Evolutionary conservation across 1,284 basidiomycete species (phyloP), one percentile per base, ranked within the genome.

Genomic region (Cutaneotrichosporon arboriforme): DNA sequence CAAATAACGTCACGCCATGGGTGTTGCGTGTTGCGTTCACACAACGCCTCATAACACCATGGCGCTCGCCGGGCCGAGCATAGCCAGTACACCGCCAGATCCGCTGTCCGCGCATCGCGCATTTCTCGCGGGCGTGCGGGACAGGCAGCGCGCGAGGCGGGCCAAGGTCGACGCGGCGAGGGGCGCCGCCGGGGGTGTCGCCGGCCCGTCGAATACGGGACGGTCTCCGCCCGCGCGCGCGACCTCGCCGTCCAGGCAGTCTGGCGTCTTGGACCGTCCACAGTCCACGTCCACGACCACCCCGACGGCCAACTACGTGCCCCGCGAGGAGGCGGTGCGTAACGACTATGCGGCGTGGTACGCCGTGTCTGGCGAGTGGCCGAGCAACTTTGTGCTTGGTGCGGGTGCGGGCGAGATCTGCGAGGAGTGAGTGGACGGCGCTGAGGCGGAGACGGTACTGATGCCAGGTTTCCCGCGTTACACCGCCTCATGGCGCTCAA

Each of bases 341-440:
- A 97, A 96, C 69, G 92, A 97, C 76, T 94, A 96, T 68, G 89
- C 87, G 1, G 85, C 88, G 72, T 79, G 86, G 63, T 97, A 94
- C 72, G 89, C 93, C 39, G 85, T 89, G 60, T 82, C 86, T 2
- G 91, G 91, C 8, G 85, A 89, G 61, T 89, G 89, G 83, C 89
- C 90, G 2, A 89, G 92, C 72, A 85, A 94, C 67, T 89, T 85
- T 82, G 87, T 97, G 14, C 77, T 90, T 5, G 90, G 90, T 23
- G 87, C 88, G 3, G 86, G 86, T 57, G 85, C 87, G 15, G 85
- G 88, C 39, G 83, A 84, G 56, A 83, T 94, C 5, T 97, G 97
- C 64, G 86, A 88, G 77, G 94, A 98, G 90, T 96, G 66, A 70
- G 88, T 81, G 17, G 8, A 9, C 8, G 7, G 26, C 5, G 26